Base-by-base conservation (phyloP, 768 basidiomycete species). In the Amanita thiersii region DNA sequence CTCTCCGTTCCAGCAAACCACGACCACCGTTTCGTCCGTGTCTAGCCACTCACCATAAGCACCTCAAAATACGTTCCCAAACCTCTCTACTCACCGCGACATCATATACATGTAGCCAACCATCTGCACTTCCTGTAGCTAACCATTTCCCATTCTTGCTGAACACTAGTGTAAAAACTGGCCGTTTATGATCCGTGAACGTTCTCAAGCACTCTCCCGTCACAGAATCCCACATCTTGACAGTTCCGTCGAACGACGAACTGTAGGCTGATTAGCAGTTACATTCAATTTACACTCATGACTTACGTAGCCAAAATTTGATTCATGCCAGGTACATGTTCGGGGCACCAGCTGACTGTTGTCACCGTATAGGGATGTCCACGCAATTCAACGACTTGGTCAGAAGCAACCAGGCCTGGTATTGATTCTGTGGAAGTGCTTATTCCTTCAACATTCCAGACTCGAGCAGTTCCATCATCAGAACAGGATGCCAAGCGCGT, bases 41-140 rank as follows among this genome's bases (percentile, higher is more conserved):
- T 52, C 70, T 69, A 23, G 31, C 9, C 28, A 17, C 32, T 17
- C 18, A 20, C 5, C 11, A 37, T 37, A 40, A 32, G 10, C 26
- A 7, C 7, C 26, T 28, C 7, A n/a, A 28, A 39, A 40, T 8
- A 39, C 37, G 25, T 40, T 35, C 18, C 18, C 42, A 25, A 26
- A 24, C 15, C 25, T 3, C 33, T 14, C 21, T 14, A 57, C 72
- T 39, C 50, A 85, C 87, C 63, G 73, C 63, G 21, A 80, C 65
- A 46, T 79, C 69, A 50, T 88, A 92, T 19, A 93, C 63, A 50
- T 79, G 68, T 41, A 92, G 51, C 64, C 74, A 73, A 5, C 86
- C 86, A 53, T 93, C 89, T 21, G 81, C 83, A 45, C 84, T 75
- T 1, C 85, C 89, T 10, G 85, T 85, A 2, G 82, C 82, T 19